Base-by-base conservation (phyloP, 2,329 filamentous ascomycete genomes). In the Colletotrichum kahawae region DNA sequence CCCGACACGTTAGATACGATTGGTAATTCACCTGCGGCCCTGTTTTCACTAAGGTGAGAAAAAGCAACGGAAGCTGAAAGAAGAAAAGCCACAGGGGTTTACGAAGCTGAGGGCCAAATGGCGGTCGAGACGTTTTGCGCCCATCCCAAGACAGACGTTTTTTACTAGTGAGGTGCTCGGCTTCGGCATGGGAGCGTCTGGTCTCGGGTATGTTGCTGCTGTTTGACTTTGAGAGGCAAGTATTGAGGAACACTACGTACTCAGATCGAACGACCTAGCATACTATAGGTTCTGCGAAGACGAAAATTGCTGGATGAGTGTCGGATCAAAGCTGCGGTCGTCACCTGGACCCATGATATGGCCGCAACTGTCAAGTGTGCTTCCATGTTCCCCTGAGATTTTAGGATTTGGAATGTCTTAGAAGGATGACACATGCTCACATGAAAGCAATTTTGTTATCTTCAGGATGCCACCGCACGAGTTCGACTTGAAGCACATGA, bases 331-430 rank as follows among this genome's bases (percentile, higher is more conserved):
- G 21, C n/a, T 21, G n/a, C n/a, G 43, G 43, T 51, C n/a, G 43
- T 51, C 12, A 51, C 43, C n/a, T 51, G 43, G 43, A 21, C 43
- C 6, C 43, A 51, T 51, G 43, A 51, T n/a, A 51, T 51, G 43
- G 43, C 43, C 43, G 43, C 43, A 51, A 51, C 43, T 51, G 43
- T 21, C 43, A 51, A 51, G 43, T 51, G 43, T 51, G 43, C 10
- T 21, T 4, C 6, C n/a, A 51, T 13, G 0, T 4, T 7, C 12
- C 16, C n/a, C 10, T 51, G 6, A 21, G 1, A 51, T 2, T 21
- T 51, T 0, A 3, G 43, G 4, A 7, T 2, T 51, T 0, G 10
- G 1, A 51, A 21, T 13, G 43, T 10, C 1, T 21, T 13, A 6
- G 21, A 51, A 0, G 10, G 0, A 51, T 10, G 0, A 51, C 13